These are phyloP conservation scores for Parafenestella ontariensis DNA, from an alignment of 2,329 filamentous ascomycete species.

Conservation along the genomic window DNA sequence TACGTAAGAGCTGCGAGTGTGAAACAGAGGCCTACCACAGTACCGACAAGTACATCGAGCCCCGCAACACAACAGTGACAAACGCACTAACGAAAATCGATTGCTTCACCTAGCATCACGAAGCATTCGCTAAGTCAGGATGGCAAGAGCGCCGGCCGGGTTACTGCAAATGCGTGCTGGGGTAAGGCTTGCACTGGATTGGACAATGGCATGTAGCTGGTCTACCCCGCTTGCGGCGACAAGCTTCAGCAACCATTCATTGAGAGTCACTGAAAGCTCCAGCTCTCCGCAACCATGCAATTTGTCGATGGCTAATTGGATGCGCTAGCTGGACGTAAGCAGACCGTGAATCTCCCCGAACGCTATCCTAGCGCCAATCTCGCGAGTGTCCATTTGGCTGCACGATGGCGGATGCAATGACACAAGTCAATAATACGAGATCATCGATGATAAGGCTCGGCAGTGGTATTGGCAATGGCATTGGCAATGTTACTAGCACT, in stretches of 20 bases:
- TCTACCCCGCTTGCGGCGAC: slow-evolving; percentile 1
- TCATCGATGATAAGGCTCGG: too few relatives aligned
- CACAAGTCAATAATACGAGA: background rate
- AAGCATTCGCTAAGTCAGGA: background rate
- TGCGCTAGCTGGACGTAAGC: background rate
- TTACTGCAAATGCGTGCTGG: background rate
- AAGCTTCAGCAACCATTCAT: background rate
- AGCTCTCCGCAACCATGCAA: background rate
- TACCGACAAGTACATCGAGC: too few relatives aligned
- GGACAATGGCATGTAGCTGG: background rate
- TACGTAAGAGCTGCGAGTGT: too few relatives aligned
- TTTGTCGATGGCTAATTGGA: background rate
- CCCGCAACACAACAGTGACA: too few relatives aligned
- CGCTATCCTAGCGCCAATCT: background rate
- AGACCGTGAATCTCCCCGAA: slow-evolving; percentile 2
- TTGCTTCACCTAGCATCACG: background rate
- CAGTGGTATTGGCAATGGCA: too few relatives aligned
- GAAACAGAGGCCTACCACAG: too few relatives aligned
- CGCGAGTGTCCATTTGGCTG: background rate
- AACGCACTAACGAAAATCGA: background rate
- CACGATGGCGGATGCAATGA: background rate
- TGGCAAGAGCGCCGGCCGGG: background rate
- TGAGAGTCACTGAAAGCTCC: too few relatives aligned
- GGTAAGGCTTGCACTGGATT: background rate
- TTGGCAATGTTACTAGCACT: background rate